A percentile compares a stretch with the other conserved stretches of the same genome.
Evolutionary conservation across 306 rosid species (phyloP).

Genomic region (Abrus pulchellus): DNA sequence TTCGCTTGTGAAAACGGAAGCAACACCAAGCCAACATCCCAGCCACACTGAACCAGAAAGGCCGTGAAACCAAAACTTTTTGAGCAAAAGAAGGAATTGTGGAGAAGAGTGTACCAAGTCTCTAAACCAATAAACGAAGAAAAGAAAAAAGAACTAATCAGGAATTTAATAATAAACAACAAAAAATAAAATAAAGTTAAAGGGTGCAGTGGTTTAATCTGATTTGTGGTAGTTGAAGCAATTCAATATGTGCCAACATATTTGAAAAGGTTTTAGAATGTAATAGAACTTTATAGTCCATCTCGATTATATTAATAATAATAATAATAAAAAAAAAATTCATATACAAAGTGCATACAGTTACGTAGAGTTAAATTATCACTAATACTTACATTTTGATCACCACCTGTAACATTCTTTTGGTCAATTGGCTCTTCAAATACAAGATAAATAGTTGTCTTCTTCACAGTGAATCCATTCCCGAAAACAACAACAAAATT

Average conservation of each 20-base stretch:
- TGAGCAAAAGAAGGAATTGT: neutral
- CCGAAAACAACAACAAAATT: neutral
- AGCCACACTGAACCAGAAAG: neutral
- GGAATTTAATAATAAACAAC: neutral
- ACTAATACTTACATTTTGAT: no score
- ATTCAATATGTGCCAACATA: no score
- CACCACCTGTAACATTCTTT: no score
- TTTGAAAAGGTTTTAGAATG: no score
- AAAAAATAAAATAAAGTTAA: neutral
- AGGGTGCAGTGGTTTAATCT: neutral
- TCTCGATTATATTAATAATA: no score
- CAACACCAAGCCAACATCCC: neutral
- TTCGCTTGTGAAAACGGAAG: neutral
- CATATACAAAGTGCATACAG: no score
- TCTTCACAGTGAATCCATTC: neutral
- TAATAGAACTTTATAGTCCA: no score
- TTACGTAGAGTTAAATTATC: no score
- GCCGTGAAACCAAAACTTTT: neutral
- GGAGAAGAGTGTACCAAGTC: neutral
- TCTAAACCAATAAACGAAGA: constrained; percentile 1
- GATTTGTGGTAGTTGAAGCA: no score
- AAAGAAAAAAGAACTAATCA: neutral
- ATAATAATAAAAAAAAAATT: neutral
- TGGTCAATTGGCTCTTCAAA: neutral
- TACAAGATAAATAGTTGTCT: neutral